These are phyloP conservation scores for Spencermartinsiella europaea DNA, from an alignment of 805 yeast genomes.

Conservation along the genomic window DNA sequence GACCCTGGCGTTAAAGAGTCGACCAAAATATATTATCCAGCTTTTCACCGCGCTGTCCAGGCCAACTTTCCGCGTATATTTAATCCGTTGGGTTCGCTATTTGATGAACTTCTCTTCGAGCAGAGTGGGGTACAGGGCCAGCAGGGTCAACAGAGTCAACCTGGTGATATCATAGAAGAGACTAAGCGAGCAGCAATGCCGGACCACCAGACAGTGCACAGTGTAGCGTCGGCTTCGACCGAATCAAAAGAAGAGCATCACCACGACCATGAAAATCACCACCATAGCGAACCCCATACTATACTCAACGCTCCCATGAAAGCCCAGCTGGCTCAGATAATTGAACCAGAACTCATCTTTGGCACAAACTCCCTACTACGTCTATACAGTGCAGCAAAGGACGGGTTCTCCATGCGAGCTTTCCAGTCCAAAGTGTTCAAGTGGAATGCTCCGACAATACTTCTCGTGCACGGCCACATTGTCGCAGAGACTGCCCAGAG, in stretches of 20 bases:
- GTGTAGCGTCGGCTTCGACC: not conserved
- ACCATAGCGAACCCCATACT: constrained; percentile 30
- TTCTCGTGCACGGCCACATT: constrained; percentile 60
- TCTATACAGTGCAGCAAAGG: constrained; percentile 65
- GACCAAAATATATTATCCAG: constrained; percentile 10
- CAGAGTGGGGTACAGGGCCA: constrained; percentile 10
- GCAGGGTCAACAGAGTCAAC: constrained; percentile 10
- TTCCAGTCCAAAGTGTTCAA: constrained; percentile 78
- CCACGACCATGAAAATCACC: constrained; percentile 1
- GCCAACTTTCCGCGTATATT: constrained; percentile 38
- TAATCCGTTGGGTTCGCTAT: constrained; percentile 39
- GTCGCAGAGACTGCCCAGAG: constrained; percentile 18
- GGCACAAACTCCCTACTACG: constrained; percentile 38
- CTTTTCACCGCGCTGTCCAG: constrained; percentile 19
- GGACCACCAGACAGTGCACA: not conserved
- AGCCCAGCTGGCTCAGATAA: constrained; percentile 39
- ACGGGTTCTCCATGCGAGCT: constrained; percentile 85
- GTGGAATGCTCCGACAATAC: constrained; percentile 83
- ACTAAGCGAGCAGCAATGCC: constrained; percentile 11
- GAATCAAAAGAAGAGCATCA: not conserved
- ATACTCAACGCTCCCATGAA: constrained; percentile 37
- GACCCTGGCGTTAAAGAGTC: constrained; percentile 27
- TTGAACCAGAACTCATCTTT: constrained; percentile 23
- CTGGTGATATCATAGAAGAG: constrained; percentile 13
- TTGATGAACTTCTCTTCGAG: constrained; percentile 41